These are phyloP conservation scores for Leonotis leonurus DNA, from an alignment of 257 asterid species.

Conservation along the genomic window DNA sequence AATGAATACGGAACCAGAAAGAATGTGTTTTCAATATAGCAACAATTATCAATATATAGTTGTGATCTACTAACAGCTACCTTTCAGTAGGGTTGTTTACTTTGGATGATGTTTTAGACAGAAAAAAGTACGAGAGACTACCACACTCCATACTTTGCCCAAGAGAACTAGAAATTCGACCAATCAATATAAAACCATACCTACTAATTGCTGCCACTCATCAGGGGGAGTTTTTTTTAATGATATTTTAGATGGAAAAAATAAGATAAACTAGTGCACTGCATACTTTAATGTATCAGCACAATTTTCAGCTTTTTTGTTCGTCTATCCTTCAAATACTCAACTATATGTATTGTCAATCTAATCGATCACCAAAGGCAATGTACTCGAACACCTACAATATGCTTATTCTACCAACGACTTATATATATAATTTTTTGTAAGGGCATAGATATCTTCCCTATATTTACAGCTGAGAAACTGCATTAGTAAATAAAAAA, in stretches of 20 bases:
- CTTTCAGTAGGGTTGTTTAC: too few species aligned
- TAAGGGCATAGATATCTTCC: background rate
- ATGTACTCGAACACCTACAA: background rate
- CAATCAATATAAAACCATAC: constrained; percentile 9
- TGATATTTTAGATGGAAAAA: too few species aligned
- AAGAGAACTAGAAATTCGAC: background rate
- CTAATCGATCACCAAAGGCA: background rate
- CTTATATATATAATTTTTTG: background rate
- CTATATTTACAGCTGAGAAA: background rate
- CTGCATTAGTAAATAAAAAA: background rate
- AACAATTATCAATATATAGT: too few species aligned
- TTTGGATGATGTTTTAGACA: too few species aligned
- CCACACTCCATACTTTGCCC: background rate
- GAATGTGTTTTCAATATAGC: too few species aligned
- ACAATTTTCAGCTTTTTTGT: background rate
- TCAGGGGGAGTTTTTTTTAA: background rate
- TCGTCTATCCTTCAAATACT: background rate
- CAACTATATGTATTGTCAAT: background rate
- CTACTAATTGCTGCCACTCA: background rate
- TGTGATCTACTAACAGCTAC: too few species aligned
- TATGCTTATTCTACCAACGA: background rate
- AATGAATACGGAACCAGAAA: too few species aligned
- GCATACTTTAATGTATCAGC: background rate
- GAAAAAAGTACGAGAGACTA: too few species aligned
- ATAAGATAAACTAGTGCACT: background rate